Evolutionary conservation across 768 basidiomycete genomes (phyloP), one percentile per base, ranked within the genome.

Genomic region (Hebeloma cylindrosporum): DNA sequence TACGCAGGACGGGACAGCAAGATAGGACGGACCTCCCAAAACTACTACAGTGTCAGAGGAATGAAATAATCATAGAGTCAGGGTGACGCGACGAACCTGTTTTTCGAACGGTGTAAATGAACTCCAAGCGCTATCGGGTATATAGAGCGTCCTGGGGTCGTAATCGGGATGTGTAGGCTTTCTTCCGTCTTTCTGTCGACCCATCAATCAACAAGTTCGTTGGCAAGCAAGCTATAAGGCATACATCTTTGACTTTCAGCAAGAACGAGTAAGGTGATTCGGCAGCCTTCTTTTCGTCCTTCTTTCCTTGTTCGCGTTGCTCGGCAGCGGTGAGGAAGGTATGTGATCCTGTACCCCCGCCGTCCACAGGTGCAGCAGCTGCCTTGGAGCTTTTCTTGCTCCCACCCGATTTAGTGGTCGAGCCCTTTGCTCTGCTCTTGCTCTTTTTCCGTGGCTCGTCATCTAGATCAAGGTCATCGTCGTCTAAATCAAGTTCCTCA

Each of bases 51-150:
- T 8, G 37, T 17, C 50, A 53, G 28, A 39, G 40, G 7, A 13
- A 14, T 40, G 13, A 36, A 27, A 42, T 6, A 21, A 26, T 38
- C 25, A 9, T 7, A n/a, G 21, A 37, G 7, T 13, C 7, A 26
- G 8, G 14, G 26, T 8, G n/a, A 23, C 16, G 26, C 17, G 45
- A 41, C 13, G 8, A 35, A 63, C 85, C 76, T 91, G 93, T 56
- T 83, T 93, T 69, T 99, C 96, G 60, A 99, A 99, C 0, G 94
- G 93, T 2, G 93, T 95, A 57, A 99, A 95, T 0, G 72, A 70
- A 20, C 72, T 70, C 92, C 93, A 95, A 0, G 83, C 81, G 31
- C 70, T 75, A 21, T 75, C 64, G 0, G 94, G 94, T 40, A 99
- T 78, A 59, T 76, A 79, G 23, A 98, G 64, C 0, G 96, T 96